Evolutionary conservation across 805 yeast genomes (phyloP).

Genomic region (Metschnikowia lunata): DNA sequence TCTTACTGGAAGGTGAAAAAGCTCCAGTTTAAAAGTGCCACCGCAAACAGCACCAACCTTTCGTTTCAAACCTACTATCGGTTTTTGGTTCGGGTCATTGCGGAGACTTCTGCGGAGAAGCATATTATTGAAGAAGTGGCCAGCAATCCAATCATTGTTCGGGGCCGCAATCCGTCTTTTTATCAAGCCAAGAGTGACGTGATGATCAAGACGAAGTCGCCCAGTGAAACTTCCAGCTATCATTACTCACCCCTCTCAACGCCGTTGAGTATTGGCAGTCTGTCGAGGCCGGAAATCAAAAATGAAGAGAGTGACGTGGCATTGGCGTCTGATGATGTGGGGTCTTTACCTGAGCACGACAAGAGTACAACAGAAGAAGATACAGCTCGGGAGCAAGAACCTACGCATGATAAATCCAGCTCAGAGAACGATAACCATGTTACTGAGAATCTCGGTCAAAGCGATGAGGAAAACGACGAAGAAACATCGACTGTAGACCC

Average conservation of each 20-base stretch:
- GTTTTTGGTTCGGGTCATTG: constrained; percentile 10
- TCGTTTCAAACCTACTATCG: constrained; percentile 44
- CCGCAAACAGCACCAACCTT: constrained; percentile 49
- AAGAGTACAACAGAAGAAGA: background rate
- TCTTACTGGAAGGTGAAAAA: constrained; percentile 35
- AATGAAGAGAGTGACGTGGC: background rate
- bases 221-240: constrained; percentile 8
- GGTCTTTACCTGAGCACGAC: background rate
- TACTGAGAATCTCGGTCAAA: background rate
- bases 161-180: constrained; percentile 62
- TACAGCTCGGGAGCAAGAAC: background rate
- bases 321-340: background rate
- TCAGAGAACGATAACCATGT: background rate
- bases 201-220: constrained; percentile 28
- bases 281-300: background rate
- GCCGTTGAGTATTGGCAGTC: constrained; percentile 1
- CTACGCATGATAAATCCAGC: background rate
- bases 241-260: background rate
- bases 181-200: constrained; percentile 51
- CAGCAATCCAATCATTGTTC: constrained; percentile 45
- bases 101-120: constrained; percentile 10
- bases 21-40: constrained; percentile 47
- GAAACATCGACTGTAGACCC: background rate
- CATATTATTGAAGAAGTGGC: constrained; percentile 5
- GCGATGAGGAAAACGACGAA: background rate